Evolutionary conservation across 495 filamentous ascomycete genomes (phyloP).

Genomic region (Achaetomiella virescens): DNA sequence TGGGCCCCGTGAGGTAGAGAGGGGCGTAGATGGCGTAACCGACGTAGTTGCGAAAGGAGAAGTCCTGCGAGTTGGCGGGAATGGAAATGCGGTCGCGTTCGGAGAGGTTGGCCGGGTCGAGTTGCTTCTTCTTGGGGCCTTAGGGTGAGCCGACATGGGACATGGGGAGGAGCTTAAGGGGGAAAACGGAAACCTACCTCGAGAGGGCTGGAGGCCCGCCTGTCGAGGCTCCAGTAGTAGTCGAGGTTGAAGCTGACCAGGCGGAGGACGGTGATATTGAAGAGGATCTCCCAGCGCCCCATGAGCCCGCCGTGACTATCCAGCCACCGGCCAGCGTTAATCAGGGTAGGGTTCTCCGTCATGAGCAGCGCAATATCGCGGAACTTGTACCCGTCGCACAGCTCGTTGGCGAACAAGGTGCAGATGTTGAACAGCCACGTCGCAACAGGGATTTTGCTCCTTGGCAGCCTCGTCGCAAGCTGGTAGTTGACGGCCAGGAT

Average conservation of each 20-base stretch:
- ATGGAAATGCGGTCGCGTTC: constrained; percentile 78
- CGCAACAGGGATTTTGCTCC: constrained; percentile 58
- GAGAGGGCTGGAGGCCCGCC: constrained; percentile 57
- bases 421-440: constrained; percentile 93
- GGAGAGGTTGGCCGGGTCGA: constrained; percentile 76
- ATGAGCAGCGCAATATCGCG: constrained; percentile 49
- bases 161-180: background rate
- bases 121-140: constrained; percentile 93
- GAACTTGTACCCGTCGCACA: constrained; percentile 70
- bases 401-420: constrained; percentile 84
- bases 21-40: constrained; percentile 88
- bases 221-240: constrained; percentile 84
- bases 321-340: constrained; percentile 57
- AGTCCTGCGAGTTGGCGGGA: constrained; percentile 65
- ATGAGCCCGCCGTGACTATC: constrained; percentile 77
- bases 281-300: constrained; percentile 86
- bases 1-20: constrained; percentile 86
- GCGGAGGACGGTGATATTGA: constrained; percentile 92
- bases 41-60: constrained; percentile 74
- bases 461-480: constrained; percentile 63
- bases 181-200: constrained; percentile 71
- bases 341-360: constrained; percentile 32
- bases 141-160: constrained; percentile 35
- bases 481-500: constrained; percentile 80
- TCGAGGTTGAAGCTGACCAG: constrained; percentile 96